Conservation (phyloP, 768 basidiomycete genomes). For the Coprinopsis marcescibilis region DNA sequence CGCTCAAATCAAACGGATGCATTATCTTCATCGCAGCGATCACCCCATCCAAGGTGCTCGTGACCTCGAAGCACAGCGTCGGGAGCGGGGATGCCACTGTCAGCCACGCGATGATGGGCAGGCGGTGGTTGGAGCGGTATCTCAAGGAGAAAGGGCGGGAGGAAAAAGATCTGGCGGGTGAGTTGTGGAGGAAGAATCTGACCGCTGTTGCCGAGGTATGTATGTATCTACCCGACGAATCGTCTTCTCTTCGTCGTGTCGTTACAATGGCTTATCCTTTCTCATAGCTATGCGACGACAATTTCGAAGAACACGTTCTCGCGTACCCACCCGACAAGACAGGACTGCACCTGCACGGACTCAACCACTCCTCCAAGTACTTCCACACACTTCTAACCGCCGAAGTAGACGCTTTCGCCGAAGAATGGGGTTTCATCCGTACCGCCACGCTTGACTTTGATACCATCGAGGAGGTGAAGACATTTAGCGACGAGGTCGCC, state of each 20-base stretch:
- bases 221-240: too few species aligned
- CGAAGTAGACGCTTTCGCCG: constrained; percentile 73
- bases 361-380: constrained; percentile 62
- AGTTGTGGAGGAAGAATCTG: constrained; percentile 77
- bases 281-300: constrained; percentile 90
- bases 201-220: constrained; percentile 89
- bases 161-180: constrained; percentile 66
- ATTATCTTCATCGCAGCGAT: constrained; percentile 93
- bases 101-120: constrained; percentile 81
- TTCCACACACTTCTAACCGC: constrained; percentile 70
- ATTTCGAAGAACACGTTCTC: constrained; percentile 95
- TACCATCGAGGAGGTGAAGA: constrained; percentile 59
- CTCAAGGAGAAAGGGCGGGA: constrained; percentile 54
- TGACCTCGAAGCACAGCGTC: constrained; percentile 91
- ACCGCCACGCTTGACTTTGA: constrained; percentile 57
- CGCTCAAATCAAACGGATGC: constrained; percentile 94
- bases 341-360: constrained; percentile 89
- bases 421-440: constrained; percentile 86
- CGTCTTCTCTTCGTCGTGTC: background rate
- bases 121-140: constrained; percentile 75
- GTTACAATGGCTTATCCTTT: background rate
- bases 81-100: constrained; percentile 39
- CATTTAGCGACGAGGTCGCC: constrained; percentile 66
- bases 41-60: constrained; percentile 62
- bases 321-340: constrained; percentile 75